These are phyloP conservation scores for Bipolaris bicolor DNA, from an alignment of 2,329 filamentous ascomycete genomes.

Conservation along the genomic window DNA sequence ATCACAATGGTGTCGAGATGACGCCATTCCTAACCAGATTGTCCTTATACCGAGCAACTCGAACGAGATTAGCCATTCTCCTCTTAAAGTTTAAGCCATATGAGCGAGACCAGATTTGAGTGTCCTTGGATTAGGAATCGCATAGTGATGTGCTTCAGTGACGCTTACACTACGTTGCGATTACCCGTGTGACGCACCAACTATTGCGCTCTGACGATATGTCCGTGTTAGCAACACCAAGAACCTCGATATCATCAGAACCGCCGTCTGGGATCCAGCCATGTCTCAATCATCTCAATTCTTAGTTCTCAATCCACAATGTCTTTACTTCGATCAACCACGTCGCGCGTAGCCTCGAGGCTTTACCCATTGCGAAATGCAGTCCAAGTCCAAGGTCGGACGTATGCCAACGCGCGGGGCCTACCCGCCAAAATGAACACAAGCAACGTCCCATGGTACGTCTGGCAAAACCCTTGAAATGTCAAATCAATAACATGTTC, in stretches of 20 bases:
- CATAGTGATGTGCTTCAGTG: not conserved
- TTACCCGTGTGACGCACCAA: slow-evolving; percentile 2
- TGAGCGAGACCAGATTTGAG: too few relatives aligned
- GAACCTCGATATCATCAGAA: not conserved
- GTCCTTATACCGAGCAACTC: too few relatives aligned
- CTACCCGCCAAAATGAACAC: slow-evolving; percentile 32
- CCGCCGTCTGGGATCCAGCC: not conserved
- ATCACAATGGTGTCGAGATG: too few relatives aligned
- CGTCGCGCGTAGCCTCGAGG: not conserved
- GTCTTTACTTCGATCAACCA: slow-evolving; percentile 2
- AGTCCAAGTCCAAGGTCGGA: slow-evolving; percentile 40
- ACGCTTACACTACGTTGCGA: slow-evolving; percentile 1
- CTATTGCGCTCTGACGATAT: slow-evolving; percentile 5
- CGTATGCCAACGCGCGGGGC: slow-evolving; percentile 45
- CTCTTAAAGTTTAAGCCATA: too few relatives aligned
- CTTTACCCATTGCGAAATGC: slow-evolving; percentile 42
- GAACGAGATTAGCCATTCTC: too few relatives aligned
- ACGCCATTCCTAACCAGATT: too few relatives aligned
- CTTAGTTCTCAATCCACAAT: slow-evolving; percentile 1
- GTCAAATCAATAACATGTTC: not conserved
- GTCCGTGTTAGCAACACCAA: slow-evolving; percentile 3
- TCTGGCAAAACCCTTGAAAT: not conserved
- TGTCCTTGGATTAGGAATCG: not conserved
- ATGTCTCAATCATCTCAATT: not conserved
- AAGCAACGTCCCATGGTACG: slow-evolving; percentile 52